These are phyloP conservation scores for Pisolithus microcarpus DNA, from an alignment of 768 basidiomycete species.

Conservation along the genomic window DNA sequence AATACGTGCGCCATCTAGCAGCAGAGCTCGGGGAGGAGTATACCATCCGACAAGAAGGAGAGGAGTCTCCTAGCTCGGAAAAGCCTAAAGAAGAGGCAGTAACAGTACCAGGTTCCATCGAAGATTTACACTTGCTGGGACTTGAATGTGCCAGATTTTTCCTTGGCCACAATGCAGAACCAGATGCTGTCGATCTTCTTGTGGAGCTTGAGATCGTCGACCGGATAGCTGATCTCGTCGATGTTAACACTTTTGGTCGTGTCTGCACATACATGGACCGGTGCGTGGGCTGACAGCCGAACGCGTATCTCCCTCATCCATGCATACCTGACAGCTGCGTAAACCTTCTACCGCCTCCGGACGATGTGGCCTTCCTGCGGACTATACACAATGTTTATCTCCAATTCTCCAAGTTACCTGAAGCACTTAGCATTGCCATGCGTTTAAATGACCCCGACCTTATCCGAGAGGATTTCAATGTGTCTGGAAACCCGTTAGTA, in stretches of 20 bases:
- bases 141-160: slow-evolving; percentile 86
- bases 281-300: slow-evolving; percentile 34
- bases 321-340: slow-evolving; percentile 53
- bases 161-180: slow-evolving; percentile 91
- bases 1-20: slow-evolving; percentile 95
- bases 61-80: slow-evolving; percentile 25
- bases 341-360: slow-evolving; percentile 83
- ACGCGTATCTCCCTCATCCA: not conserved
- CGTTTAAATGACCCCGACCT: slow-evolving; percentile 74
- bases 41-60: slow-evolving; percentile 55
- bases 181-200: slow-evolving; percentile 93
- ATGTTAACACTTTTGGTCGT: slow-evolving; percentile 79
- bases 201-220: slow-evolving; percentile 90
- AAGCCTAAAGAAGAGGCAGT: slow-evolving; percentile 27
- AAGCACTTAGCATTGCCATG: slow-evolving; percentile 83
- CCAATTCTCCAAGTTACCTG: slow-evolving; percentile 80
- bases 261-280: slow-evolving; percentile 96
- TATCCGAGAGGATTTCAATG: slow-evolving; percentile 81
- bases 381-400: slow-evolving; percentile 88
- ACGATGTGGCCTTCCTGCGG: slow-evolving; percentile 82
- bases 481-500: slow-evolving; percentile 80
- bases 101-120: slow-evolving; percentile 45
- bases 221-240: slow-evolving; percentile 69
- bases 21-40: slow-evolving; percentile 96
- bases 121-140: slow-evolving; percentile 71